These are phyloP conservation scores for Cryptococcus floricola DNA, from an alignment of 1,284 basidiomycete genomes.

Conservation along the genomic window DNA sequence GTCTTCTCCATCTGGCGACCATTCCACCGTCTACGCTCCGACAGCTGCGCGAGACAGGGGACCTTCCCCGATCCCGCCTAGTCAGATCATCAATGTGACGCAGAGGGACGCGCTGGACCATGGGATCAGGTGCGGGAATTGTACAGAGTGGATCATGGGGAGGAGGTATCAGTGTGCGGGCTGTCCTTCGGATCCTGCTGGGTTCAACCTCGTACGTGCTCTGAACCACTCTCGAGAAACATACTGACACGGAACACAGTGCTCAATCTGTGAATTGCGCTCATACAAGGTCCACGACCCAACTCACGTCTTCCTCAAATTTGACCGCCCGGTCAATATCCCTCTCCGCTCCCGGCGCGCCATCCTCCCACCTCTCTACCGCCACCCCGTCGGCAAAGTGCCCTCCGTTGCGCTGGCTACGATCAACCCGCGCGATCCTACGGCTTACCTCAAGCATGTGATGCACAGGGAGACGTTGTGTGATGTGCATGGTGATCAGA, in stretches of 20 bases:
- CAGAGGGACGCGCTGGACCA: conserved; percentile 41
- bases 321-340: conserved; percentile 68
- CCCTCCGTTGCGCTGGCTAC: conserved; percentile 56
- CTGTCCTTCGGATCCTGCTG: conserved; percentile 44
- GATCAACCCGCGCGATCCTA: conserved; percentile 51
- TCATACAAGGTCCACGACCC: conserved; percentile 77
- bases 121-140: conserved; percentile 36
- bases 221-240: not conserved
- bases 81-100: conserved; percentile 8
- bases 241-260: conserved; percentile 53
- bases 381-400: conserved; percentile 59
- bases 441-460: conserved; percentile 64
- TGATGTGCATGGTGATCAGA: conserved; percentile 51
- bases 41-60: conserved; percentile 2
- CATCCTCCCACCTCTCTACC: conserved; percentile 67
- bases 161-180: conserved; percentile 49
- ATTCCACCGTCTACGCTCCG: conserved; percentile 45
- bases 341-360: conserved; percentile 61
- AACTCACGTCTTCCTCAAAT: conserved; percentile 75
- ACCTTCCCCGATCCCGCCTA: conserved; percentile 3
- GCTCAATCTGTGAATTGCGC: conserved; percentile 67
- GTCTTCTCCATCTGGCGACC: conserved; percentile 33
- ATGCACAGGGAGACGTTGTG: conserved; percentile 56
- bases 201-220: conserved; percentile 42
- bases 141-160: conserved; percentile 47